Evolutionary conservation across 495 filamentous ascomycete species (phyloP).

Genomic region (Echria macrotheca): DNA sequence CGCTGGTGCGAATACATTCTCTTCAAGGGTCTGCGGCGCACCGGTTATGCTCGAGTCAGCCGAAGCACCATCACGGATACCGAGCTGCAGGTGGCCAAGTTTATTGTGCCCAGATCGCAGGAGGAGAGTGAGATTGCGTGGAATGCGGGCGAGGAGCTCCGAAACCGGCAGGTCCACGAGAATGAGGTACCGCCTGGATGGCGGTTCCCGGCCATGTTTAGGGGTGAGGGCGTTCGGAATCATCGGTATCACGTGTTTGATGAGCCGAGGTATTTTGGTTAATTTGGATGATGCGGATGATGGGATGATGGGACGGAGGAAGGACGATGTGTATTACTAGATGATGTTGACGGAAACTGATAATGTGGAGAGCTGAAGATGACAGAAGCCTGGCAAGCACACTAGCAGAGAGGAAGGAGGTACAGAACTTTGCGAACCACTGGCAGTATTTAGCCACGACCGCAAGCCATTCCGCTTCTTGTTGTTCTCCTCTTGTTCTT

Average conservation of each 20-base stretch:
- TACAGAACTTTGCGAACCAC: no score
- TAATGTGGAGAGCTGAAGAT: no score
- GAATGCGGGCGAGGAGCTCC: conserved; percentile 21
- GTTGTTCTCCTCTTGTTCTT: no score
- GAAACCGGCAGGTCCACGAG: conserved; percentile 44
- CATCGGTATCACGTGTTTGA: conserved; percentile 96
- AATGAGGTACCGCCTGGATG: conserved; percentile 68
- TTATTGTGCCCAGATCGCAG: conserved; percentile 71
- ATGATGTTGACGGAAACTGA: no score
- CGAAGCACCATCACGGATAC: conserved; percentile 93
- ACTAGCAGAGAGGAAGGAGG: no score
- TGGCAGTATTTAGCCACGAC: no score
- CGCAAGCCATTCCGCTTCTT: no score
- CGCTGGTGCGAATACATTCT: conserved; percentile 99
- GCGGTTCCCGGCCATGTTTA: conserved; percentile 84
- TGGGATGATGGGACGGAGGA: no score
- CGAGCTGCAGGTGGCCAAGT: conserved; percentile 95
- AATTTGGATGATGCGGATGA: no score
- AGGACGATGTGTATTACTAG: no score
- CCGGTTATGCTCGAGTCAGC: conserved; percentile 86
- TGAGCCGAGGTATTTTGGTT: conserved; percentile 70
- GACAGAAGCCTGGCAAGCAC: no score
- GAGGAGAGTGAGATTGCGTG: conserved; percentile 47
- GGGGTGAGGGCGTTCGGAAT: conserved; percentile 77
- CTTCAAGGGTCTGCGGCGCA: conserved; percentile 80